Conservation (phyloP, 1,284 basidiomycete species). For the Thecaphora thlaspeos region DNA sequence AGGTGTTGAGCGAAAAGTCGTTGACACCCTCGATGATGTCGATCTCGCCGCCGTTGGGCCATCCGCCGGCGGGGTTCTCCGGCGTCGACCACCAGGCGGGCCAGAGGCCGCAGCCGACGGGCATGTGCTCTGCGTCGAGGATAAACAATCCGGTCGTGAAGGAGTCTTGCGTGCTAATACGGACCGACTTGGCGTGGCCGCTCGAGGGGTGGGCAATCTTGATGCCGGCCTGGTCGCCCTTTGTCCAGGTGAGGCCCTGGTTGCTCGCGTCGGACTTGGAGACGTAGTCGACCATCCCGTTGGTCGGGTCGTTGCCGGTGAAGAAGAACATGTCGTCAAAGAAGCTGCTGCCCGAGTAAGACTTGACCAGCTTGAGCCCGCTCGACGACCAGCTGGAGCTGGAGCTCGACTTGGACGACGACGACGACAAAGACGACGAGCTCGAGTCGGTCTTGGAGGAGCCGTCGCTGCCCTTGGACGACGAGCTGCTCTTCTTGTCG, state of each 20-base stretch:
- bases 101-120: constrained; percentile 48
- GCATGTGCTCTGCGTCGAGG: constrained; percentile 44
- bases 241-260: constrained; percentile 26
- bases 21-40: constrained; percentile 52
- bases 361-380: constrained; percentile 32
- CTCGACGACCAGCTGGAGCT: not conserved
- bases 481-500: not conserved
- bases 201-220: constrained; percentile 21
- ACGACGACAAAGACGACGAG: not conserved
- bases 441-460: constrained; percentile 8
- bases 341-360: constrained; percentile 30
- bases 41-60: constrained; percentile 51
- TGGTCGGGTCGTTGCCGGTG: constrained; percentile 36
- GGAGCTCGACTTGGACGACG: not conserved
- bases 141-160: constrained; percentile 43
- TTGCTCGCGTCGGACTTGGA: constrained; percentile 10
- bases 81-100: constrained; percentile 53
- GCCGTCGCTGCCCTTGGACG: not conserved
- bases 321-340: constrained; percentile 44
- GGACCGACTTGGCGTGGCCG: constrained; percentile 33
- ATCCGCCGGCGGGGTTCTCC: constrained; percentile 18
- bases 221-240: constrained; percentile 28
- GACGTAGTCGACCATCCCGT: constrained; percentile 39
- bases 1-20: constrained; percentile 37
- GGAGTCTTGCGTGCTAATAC: constrained; percentile 39